Evolutionary conservation across 2,329 filamentous ascomycete species (phyloP).

Genomic region (Neurospora sp.): DNA sequence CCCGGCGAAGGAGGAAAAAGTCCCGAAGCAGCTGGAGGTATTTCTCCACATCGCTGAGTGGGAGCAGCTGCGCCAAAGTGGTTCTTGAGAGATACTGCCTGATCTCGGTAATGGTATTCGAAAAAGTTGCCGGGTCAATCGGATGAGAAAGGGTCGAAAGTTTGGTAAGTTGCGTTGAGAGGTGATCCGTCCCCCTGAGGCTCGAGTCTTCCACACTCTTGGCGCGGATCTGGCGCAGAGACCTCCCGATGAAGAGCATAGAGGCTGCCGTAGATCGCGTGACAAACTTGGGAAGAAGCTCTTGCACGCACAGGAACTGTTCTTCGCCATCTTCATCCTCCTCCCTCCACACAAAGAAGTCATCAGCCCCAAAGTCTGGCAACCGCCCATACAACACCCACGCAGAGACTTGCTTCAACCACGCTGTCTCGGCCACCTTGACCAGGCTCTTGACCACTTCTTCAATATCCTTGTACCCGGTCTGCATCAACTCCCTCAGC

Average conservation of each 20-base stretch:
- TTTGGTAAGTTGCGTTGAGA: conserved; percentile 58
- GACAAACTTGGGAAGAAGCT: conserved; percentile 71
- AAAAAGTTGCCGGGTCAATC: conserved; percentile 60
- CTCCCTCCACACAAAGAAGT: conserved; percentile 69
- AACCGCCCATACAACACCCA: conserved; percentile 87
- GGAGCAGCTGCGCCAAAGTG: conserved; percentile 71
- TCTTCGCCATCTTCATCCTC: conserved; percentile 24
- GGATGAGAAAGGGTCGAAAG: conserved; percentile 63
- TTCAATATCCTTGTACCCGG: conserved; percentile 81
- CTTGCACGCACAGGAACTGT: conserved; percentile 48
- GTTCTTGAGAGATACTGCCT: conserved; percentile 75
- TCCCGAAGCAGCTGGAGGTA: conserved; percentile 69
- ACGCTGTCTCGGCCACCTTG: conserved; percentile 74
- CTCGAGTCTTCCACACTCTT: conserved; percentile 35
- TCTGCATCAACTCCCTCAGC: conserved; percentile 66
- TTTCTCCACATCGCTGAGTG: conserved; percentile 65
- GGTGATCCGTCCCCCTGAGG: conserved; percentile 44
- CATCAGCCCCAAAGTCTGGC: conserved; percentile 64
- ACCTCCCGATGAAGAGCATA: conserved; percentile 84
- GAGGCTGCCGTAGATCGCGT: conserved; percentile 63
- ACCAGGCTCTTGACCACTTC: conserved; percentile 63
- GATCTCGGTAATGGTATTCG: conserved; percentile 64
- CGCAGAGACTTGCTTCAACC: conserved; percentile 80
- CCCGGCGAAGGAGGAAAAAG: conserved; percentile 78
- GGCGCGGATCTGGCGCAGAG: conserved; percentile 70